phyloP scores from a whole-genome alignment of 1,284 basidiomycete species.

The Ganoderma resinaceum region DNA sequence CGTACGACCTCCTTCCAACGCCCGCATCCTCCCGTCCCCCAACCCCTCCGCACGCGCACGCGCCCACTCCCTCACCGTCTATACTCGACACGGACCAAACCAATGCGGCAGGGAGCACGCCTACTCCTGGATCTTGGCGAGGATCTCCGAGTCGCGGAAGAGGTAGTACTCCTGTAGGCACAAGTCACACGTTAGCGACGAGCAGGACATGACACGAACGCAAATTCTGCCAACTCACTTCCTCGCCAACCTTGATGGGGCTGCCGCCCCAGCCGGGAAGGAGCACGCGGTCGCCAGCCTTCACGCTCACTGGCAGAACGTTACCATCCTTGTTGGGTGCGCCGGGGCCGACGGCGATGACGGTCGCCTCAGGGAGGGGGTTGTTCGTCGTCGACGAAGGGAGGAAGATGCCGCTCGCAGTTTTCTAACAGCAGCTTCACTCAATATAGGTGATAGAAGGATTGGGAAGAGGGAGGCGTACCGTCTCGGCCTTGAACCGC shows the following conservation, averaged over 20 bases:
- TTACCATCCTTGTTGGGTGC: constrained; percentile 88
- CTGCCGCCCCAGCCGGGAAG: constrained; percentile 97
- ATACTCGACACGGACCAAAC: background rate
- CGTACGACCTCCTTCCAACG: background rate
- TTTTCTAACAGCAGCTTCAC: constrained; percentile 70
- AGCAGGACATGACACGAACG: background rate
- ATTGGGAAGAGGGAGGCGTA: constrained; percentile 46
- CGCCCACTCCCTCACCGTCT: constrained; percentile 5
- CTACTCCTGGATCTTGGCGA: constrained; percentile 95
- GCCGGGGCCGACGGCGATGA: constrained; percentile 95
- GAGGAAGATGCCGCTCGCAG: constrained; percentile 92
- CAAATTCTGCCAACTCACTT: constrained; percentile 62
- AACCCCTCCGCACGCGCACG: background rate
- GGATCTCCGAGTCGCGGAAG: constrained; percentile 95
- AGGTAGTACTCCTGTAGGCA: constrained; percentile 86
- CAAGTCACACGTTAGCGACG: constrained; percentile 12
- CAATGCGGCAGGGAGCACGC: background rate
- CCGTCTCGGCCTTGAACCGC: constrained; percentile 93
- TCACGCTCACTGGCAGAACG: constrained; percentile 81
- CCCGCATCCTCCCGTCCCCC: background rate
- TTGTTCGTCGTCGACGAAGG: constrained; percentile 85
- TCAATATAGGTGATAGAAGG: background rate
- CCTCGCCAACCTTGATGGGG: constrained; percentile 96
- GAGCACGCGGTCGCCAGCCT: constrained; percentile 91
- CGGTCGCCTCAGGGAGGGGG: constrained; percentile 95